Conservation (phyloP, 345 rosid genomes). For the Rubroshorea leprosula region DNA sequence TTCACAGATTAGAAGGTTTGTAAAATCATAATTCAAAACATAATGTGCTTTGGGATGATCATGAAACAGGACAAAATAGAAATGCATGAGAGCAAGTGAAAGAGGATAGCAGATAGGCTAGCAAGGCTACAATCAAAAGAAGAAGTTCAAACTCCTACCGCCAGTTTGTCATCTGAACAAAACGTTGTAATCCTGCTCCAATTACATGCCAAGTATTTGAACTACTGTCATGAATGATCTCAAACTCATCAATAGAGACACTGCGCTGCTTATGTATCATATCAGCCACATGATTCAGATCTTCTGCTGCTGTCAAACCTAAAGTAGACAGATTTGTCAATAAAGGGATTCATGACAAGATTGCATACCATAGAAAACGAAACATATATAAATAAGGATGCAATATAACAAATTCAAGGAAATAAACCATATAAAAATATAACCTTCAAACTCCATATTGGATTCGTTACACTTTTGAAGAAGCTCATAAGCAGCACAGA, state of each 20-base stretch:
- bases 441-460: slow-evolving; percentile 55
- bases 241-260: slow-evolving; percentile 71
- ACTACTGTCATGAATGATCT: slow-evolving; percentile 52
- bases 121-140: slow-evolving; percentile 1
- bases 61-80: too few species aligned
- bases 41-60: not conserved
- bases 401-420: not conserved
- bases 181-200: slow-evolving; percentile 84
- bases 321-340: slow-evolving; percentile 12
- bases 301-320: slow-evolving; percentile 32
- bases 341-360: not conserved
- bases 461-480: slow-evolving; percentile 46
- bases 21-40: not conserved
- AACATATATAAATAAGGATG: slow-evolving; percentile 3
- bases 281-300: slow-evolving; percentile 80
- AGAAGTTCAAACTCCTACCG: slow-evolving; percentile 32
- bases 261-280: slow-evolving; percentile 55
- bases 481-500: slow-evolving; percentile 58
- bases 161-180: slow-evolving; percentile 99
- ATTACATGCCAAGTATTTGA: slow-evolving; percentile 65
- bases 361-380: not conserved
- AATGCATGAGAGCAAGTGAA: too few species aligned
- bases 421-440: slow-evolving; percentile 7
- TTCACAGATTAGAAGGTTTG: too few species aligned
- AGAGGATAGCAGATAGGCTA: not conserved